Evolutionary conservation across 495 filamentous ascomycete species (phyloP).

Genomic region (Penicillium argentinense): DNA sequence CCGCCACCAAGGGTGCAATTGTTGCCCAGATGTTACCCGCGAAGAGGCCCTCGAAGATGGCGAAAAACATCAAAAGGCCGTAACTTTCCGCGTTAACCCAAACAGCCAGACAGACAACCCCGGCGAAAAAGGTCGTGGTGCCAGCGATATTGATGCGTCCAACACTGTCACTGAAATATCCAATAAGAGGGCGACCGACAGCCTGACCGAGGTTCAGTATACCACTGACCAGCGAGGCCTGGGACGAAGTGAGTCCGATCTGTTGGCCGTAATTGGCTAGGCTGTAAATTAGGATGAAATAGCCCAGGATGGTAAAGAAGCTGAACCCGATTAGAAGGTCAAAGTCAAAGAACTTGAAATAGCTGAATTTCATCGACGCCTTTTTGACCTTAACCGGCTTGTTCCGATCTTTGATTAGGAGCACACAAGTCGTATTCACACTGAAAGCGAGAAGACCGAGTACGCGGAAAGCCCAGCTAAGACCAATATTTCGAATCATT

Average conservation of each 20-base stretch:
- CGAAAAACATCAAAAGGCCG: conserved; percentile 63
- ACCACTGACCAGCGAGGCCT: conserved; percentile 63
- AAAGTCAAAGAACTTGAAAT: conserved; percentile 42
- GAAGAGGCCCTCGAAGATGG: conserved; percentile 60
- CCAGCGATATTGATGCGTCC: conserved; percentile 65
- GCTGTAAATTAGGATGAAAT: conserved; percentile 33
- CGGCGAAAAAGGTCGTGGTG: conserved; percentile 56
- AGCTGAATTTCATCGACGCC: conserved; percentile 28
- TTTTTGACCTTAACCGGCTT: neutral
- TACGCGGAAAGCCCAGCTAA: conserved; percentile 52
- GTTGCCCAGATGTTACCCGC: conserved; percentile 37
- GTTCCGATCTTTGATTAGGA: conserved; percentile 27
- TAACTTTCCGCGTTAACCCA: conserved; percentile 65
- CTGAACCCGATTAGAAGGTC: conserved; percentile 44
- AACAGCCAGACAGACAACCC: conserved; percentile 59
- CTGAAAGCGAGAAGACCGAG: conserved; percentile 45
- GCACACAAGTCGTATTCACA: conserved; percentile 38
- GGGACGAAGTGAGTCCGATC: conserved; percentile 58
- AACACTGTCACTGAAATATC: conserved; percentile 61
- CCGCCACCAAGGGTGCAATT: conserved; percentile 30
- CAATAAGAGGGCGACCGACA: conserved; percentile 66
- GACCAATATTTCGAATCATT: conserved; percentile 44
- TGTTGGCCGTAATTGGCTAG: conserved; percentile 37
- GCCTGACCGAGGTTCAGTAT: conserved; percentile 67
- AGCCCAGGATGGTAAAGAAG: conserved; percentile 51